phyloP scores from a whole-genome alignment of 2,329 filamentous ascomycete species.

The Diplodia intermedia region DNA sequence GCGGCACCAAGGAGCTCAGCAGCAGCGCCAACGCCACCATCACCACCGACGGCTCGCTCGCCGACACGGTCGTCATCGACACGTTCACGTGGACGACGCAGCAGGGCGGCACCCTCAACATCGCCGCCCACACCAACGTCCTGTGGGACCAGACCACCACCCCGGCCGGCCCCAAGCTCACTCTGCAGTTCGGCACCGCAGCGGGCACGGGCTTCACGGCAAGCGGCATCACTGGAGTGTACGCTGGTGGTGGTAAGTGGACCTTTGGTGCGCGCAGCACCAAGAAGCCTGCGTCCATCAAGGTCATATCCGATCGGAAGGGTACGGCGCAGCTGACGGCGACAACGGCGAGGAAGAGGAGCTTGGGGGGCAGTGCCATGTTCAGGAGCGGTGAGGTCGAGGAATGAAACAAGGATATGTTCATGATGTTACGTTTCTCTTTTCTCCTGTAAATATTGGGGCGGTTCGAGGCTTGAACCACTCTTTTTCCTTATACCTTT shows the following conservation, averaged over 20 bases:
- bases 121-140: conserved; percentile 47
- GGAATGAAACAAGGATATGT: background rate
- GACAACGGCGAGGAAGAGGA: conserved; percentile 38
- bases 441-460: background rate
- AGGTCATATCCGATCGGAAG: conserved; percentile 40
- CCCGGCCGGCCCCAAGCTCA: conserved; percentile 42
- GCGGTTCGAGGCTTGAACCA: no score
- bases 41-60: conserved; percentile 38
- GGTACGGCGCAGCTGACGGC: conserved; percentile 38
- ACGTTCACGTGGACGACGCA: conserved; percentile 43
- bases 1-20: conserved; percentile 38
- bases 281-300: conserved; percentile 42
- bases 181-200: conserved; percentile 40
- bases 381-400: background rate
- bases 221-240: background rate
- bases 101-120: conserved; percentile 43
- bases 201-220: conserved; percentile 17
- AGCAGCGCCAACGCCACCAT: conserved; percentile 41
- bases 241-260: conserved; percentile 41
- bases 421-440: background rate
- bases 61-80: conserved; percentile 44
- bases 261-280: conserved; percentile 39
- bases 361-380: background rate
- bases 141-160: conserved; percentile 35
- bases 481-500: no score